Evolutionary conservation across 2,329 filamentous ascomycete species (phyloP).

Genomic region (Huntiella moniliformis): DNA sequence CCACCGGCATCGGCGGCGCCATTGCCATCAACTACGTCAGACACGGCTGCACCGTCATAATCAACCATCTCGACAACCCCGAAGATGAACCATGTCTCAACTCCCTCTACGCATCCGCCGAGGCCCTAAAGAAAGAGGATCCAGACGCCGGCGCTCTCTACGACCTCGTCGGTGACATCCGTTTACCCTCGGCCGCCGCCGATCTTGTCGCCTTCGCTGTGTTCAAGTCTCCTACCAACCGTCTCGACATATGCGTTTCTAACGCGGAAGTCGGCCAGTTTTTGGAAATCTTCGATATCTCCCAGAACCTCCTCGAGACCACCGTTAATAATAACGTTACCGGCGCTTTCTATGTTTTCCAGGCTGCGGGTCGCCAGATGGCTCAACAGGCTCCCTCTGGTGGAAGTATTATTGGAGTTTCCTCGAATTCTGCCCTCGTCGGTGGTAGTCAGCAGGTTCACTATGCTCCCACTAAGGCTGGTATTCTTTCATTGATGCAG

Average conservation of each 20-base stretch:
- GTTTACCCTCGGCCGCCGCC: constrained; percentile 50
- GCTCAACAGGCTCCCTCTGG: constrained; percentile 43
- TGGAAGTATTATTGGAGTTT: constrained; percentile 63
- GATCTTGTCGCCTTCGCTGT: constrained; percentile 50
- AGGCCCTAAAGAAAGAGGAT: constrained; percentile 23
- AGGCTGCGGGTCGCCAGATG: constrained; percentile 75
- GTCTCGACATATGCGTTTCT: constrained; percentile 62
- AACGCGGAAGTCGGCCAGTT: constrained; percentile 85
- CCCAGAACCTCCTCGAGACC: constrained; percentile 47
- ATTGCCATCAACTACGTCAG: constrained; percentile 62
- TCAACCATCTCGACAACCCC: constrained; percentile 55
- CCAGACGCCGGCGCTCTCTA: constrained; percentile 26
- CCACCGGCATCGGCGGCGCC: constrained; percentile 71
- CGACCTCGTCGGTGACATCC: constrained; percentile 59
- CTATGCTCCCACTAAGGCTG: constrained; percentile 80
- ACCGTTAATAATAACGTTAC: constrained; percentile 69
- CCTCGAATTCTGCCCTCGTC: constrained; percentile 55
- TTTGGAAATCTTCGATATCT: constrained; percentile 62
- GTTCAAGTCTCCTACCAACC: constrained; percentile 31
- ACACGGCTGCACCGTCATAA: constrained; percentile 59
- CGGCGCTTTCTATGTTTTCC: constrained; percentile 70
- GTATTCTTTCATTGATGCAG: constrained; percentile 65
- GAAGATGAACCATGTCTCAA: constrained; percentile 32
- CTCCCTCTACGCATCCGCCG: constrained; percentile 35
- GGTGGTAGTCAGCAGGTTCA: constrained; percentile 65